Evolutionary conservation across 257 asterid genomes (phyloP), one percentile per base, ranked within the genome.

Genomic region (Mitragyna speciosa): DNA sequence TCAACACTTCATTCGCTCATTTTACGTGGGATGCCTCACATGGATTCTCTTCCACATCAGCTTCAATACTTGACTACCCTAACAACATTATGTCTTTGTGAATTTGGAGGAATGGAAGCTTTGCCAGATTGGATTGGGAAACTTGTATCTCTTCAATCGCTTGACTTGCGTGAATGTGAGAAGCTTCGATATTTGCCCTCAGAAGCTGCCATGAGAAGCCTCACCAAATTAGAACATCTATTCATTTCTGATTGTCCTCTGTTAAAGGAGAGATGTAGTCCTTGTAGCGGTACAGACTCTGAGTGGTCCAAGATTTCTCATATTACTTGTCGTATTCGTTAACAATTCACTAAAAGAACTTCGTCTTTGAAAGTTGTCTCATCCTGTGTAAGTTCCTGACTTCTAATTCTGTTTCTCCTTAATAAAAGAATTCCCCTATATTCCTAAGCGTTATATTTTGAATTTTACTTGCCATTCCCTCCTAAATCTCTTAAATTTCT

Each of bases 91-190:
- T 0, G 0, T 0, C 9, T 84, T 31, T 0, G 16, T n/a, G 76
- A 58, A 3, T 84, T 82, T 5, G 83, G 85, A 51, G 22, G 5
- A 61, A 10, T 82, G 0, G 48, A 84, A 72, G 63, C 36, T 15
- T 65, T 87, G 17, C 87, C 87, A 8, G 73, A 78, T 30, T 82
- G 81, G 76, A 19, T 84, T 63, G 86, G 30, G 30, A 79, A 76
- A 30, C 80, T 78, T 76, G n/a, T 64, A 0, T 71, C 80, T 54
- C 82, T 78, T 22, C 16, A 76, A 58, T 1, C 0, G 0, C 76
- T 81, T 17, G 0, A 0, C 0, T 15, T 86, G 0, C 0, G 0
- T 0, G 5, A 54, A 0, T 80, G 80, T 54, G 12, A 64, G 10
- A 73, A 26, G 61, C 69, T 81, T 1, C 72, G 9, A 41, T 41